These are phyloP conservation scores for Crotalaria pallida DNA, from an alignment of 306 rosid genomes.

Conservation along the genomic window DNA sequence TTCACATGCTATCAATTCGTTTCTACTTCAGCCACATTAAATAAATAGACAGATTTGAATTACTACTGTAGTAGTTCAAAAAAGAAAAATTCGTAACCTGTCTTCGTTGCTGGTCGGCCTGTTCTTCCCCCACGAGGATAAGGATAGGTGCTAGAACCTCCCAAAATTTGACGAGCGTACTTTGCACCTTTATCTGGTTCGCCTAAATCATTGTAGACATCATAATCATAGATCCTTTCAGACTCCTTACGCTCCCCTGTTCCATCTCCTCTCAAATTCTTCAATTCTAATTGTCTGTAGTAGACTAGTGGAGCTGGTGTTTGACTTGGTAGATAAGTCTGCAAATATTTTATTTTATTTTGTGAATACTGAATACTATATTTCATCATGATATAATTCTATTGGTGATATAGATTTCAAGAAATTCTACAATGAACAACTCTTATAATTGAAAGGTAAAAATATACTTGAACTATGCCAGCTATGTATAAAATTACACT, in stretches of 20 bases:
- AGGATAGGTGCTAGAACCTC: slow-evolving; percentile 43
- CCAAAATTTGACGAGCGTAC: slow-evolving; percentile 40
- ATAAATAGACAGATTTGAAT: not conserved
- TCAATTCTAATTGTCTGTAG: slow-evolving; percentile 37
- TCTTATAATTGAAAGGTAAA: too few relatives aligned
- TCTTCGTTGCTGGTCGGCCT: slow-evolving; percentile 27
- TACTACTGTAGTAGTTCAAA: not conserved
- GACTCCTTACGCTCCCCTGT: slow-evolving; percentile 47
- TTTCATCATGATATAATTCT: too few relatives aligned
- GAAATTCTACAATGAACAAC: too few relatives aligned
- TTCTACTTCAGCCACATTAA: not conserved
- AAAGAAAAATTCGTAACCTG: slow-evolving; percentile 23
- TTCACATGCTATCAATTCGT: not conserved
- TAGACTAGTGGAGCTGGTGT: slow-evolving; percentile 37
- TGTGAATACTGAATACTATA: too few relatives aligned
- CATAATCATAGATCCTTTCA: slow-evolving; percentile 40
- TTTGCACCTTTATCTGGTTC: slow-evolving; percentile 5
- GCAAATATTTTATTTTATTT: not conserved
- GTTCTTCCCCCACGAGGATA: slow-evolving; percentile 67
- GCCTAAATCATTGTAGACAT: not conserved
- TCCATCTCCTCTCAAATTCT: slow-evolving; percentile 47
- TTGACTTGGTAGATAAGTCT: slow-evolving; percentile 53
- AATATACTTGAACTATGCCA: too few relatives aligned
- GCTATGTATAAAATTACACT: too few relatives aligned
- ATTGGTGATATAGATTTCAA: too few relatives aligned